A percentile compares a stretch with the other conserved stretches of the same genome.
phyloP scores from a whole-genome alignment of 73 alveolate species.

The Tetrahymena borealis region DNA sequence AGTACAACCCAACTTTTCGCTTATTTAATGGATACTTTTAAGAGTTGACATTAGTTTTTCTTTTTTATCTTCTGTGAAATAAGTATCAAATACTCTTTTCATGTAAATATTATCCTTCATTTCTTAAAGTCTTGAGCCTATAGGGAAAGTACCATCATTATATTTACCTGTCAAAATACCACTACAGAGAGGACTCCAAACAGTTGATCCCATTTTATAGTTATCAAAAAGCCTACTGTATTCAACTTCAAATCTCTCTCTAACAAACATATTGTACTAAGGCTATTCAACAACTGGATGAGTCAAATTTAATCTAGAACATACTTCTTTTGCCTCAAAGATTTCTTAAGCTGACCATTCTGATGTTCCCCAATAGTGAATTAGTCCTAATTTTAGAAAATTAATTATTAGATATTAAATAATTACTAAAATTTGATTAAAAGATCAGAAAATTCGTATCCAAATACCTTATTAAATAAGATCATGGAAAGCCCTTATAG shows the following conservation, averaged over 20 bases:
- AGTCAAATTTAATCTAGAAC: constrained; percentile 55
- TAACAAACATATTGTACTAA: constrained; percentile 71
- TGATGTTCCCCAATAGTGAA: constrained; percentile 97
- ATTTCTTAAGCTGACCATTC: constrained; percentile 84
- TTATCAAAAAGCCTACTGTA: constrained; percentile 54
- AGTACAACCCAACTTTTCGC: constrained; percentile 47
- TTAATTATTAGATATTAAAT: no score
- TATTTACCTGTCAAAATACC: constrained; percentile 94
- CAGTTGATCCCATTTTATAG: constrained; percentile 73
- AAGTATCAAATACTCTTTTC: not conserved
- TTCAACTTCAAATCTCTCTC: constrained; percentile 83
- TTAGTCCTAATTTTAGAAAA: no score
- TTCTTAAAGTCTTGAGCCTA: constrained; percentile 49
- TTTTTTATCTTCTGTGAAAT: no score
- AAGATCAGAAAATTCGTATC: no score
- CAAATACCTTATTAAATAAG: constrained; percentile 85
- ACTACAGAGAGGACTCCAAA: constrained; percentile 81
- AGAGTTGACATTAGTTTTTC: constrained; percentile 5
- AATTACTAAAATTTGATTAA: no score
- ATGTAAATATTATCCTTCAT: constrained; percentile 7
- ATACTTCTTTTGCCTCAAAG: constrained; percentile 64
- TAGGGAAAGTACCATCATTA: constrained; percentile 79
- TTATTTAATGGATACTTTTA: not conserved
- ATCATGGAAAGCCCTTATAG: constrained; percentile 78
- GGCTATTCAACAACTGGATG: constrained; percentile 91